Base-by-base conservation (phyloP, 2,329 filamentous ascomycete genomes). In the Ophiostoma australiae region DNA sequence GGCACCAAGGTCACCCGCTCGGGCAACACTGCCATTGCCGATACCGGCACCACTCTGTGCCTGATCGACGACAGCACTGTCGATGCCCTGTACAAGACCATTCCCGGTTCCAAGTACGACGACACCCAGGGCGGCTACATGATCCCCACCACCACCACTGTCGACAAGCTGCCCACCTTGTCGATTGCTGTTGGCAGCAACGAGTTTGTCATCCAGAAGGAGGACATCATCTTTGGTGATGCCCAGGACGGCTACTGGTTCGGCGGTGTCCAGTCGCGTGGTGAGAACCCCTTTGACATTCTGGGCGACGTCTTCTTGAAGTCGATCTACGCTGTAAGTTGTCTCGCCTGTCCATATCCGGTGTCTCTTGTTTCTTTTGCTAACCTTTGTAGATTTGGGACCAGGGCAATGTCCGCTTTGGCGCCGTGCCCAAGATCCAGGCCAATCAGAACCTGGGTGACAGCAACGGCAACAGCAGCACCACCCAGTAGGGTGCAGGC, bases 21-120 rank as follows among this genome's bases (percentile, higher is more conserved):
- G 3, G 83, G 82, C 67, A 91, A 91, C 79, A 88, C 81, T 39
- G 89, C 90, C 67, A 91, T 92, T 74, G 87, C 86, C 44, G 90
- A 92, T 77, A 92, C 90, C 0, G 90, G 89, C 70, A 91, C 90
- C 39, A 90, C 89, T 0, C 83, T 92, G 68, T 86, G 86, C 1
- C 82, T 92, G 41, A 82, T 92, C 67, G 84, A 85, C 58, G 90
- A 92, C 76, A 76, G 79, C 1, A 83, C 86, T 15, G 89, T 86
- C 76, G 80, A 88, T 72, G 84, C 84, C 2, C 83, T 92, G 73
- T 92, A 92, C 78, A 81, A 80, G 69, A 81, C 84, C 41, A 91
- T 92, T 72, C 84, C 86, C 3, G 89, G 88, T 17, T 82, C 87
- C 11, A 82, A 78, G 66, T 89, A 89, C 76, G 84, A 89, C 73